Evolutionary conservation across 2,329 filamentous ascomycete genomes (phyloP), one percentile per base, ranked within the genome.

Genomic region (Pseudogymnoascus sp.): DNA sequence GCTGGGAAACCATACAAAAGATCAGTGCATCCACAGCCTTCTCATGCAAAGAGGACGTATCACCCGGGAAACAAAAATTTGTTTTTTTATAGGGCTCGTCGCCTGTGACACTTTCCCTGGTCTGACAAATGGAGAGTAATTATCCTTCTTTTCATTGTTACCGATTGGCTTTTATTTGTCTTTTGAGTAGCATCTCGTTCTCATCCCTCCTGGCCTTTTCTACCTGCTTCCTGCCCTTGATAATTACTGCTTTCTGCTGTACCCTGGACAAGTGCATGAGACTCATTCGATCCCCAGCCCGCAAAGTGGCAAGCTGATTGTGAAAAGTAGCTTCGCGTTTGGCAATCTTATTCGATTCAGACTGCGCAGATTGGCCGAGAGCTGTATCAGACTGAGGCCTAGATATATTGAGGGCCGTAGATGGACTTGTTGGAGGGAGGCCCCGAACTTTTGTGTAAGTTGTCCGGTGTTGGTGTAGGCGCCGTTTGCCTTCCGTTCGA

Each of bases 401-500:
- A 60, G 51, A 60, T 25, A 60, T 60, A 34, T 34, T 11, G 51
- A 60, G 51, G 51, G 21, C 34, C 34, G 51, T n/a, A 23, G 51
- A 34, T 21, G 25, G 23, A 60, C 16, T 60, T 60, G 21, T 60
- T 37, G 13, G 36, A 37, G 36, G 36, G 36, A n/a, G 36, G 36
- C 36, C 36, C 36, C 36, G 36, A 37, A 37, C 36, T 37, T 37
- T 37, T 37, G 36, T 37, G 21, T 23, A 28, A 21, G 51, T 60
- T 60, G 51, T 60, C 51, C 21, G 16, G 21, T 60, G 21, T 60
- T 60, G 51, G 51, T 60, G 21, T 28, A 23, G 51, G 51, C 51
- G 51, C 51, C 14, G 16, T 60, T 28, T 60, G 51, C 21, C 51
- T 60, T 60, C 51, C 51, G 51, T 60, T 60, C 60, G 60, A 61